phyloP scores from a whole-genome alignment of 257 asterid species.

The Gardenia jasminoides region DNA sequence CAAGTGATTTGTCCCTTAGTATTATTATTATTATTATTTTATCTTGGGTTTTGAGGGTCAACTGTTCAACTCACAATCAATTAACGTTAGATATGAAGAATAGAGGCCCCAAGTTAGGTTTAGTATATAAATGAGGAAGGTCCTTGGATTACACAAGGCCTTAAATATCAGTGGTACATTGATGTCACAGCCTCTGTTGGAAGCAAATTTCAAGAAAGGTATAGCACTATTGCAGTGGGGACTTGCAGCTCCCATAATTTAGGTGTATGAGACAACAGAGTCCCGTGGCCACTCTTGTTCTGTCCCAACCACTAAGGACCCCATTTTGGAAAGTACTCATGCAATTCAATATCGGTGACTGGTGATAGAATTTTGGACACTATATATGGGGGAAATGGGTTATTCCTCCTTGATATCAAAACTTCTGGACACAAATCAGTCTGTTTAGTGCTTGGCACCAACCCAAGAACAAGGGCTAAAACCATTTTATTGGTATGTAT shows the following conservation, averaged over 20 bases:
- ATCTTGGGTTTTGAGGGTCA: too few relatives aligned
- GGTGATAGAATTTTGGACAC: neutral
- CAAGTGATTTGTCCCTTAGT: too few relatives aligned
- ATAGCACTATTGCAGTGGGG: constrained; percentile 4
- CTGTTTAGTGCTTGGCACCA: neutral
- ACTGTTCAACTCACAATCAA: neutral
- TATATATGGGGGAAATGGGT: neutral
- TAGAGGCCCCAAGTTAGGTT: constrained; percentile 13
- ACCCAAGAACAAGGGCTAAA: neutral
- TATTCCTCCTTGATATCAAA: neutral
- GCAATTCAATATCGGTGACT: neutral
- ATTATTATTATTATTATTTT: too few relatives aligned
- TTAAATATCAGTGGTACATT: neutral
- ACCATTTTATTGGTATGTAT: too few relatives aligned
- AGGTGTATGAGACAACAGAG: constrained; percentile 3
- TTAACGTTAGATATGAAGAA: neutral
- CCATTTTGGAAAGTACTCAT: neutral
- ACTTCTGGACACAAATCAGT: neutral
- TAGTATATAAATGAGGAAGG: neutral
- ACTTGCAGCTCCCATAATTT: constrained; percentile 7
- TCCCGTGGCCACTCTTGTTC: neutral
- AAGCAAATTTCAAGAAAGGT: neutral
- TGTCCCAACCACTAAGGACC: constrained; percentile 12
- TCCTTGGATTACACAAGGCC: neutral
- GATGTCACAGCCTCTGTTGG: constrained; percentile 2